phyloP scores from a whole-genome alignment of 1,284 basidiomycete genomes.

The Ganoderma leucocontextum region DNA sequence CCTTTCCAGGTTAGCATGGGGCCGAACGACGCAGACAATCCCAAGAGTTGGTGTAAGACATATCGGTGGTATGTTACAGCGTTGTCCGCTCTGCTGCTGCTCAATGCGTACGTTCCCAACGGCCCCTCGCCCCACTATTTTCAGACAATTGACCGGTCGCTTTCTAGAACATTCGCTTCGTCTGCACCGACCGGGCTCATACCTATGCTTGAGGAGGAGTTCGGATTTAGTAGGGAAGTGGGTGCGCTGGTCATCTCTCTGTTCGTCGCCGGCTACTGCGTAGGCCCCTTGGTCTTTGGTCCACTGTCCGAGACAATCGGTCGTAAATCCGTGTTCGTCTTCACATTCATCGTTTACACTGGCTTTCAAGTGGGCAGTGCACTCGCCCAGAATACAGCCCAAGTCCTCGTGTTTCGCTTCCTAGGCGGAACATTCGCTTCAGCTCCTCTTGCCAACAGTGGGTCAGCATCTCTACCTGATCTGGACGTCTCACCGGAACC shows the following conservation, averaged over 20 bases:
- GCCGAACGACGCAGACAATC: slow-evolving; percentile 51
- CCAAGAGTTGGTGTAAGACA: slow-evolving; percentile 66
- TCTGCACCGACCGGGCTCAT: slow-evolving; percentile 61
- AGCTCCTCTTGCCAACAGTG: slow-evolving; percentile 50
- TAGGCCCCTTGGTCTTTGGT: slow-evolving; percentile 72
- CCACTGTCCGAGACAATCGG: slow-evolving; percentile 68
- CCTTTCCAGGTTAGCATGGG: slow-evolving; percentile 50
- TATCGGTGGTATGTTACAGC: slow-evolving; percentile 74
- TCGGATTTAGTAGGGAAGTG: slow-evolving; percentile 61
- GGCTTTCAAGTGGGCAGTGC: slow-evolving; percentile 73
- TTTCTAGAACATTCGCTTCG: slow-evolving; percentile 64
- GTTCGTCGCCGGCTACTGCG: slow-evolving; percentile 54
- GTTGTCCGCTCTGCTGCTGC: slow-evolving; percentile 66
- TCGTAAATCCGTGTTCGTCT: slow-evolving; percentile 71
- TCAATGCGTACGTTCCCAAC: slow-evolving; percentile 63
- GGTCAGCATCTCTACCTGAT: slow-evolving; percentile 24
- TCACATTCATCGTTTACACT: slow-evolving; percentile 43
- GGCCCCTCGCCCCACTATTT: neutral
- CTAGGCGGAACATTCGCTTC: slow-evolving; percentile 65
- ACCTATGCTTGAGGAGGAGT: slow-evolving; percentile 56
- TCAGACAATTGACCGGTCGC: slow-evolving; percentile 17
- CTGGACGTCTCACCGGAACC: neutral
- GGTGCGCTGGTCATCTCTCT: slow-evolving; percentile 49
- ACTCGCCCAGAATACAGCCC: slow-evolving; percentile 61
- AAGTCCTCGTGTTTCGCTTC: slow-evolving; percentile 72